Evolutionary conservation across 2,329 filamentous ascomycete genomes (phyloP).

Genomic region (Trichophyton schoenleinii): DNA sequence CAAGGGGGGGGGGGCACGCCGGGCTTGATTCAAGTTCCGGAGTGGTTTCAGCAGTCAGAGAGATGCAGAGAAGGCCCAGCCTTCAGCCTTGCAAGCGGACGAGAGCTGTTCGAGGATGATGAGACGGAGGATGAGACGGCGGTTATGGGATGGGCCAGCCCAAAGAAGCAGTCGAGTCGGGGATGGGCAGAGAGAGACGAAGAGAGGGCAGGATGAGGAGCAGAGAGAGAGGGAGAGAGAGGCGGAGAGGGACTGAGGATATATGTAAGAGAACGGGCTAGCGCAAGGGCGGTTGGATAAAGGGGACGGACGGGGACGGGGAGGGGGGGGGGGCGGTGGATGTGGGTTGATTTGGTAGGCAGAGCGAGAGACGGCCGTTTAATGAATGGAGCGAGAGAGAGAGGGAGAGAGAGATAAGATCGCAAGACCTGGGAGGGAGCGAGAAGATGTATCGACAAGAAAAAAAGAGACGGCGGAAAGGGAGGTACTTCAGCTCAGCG

Average conservation of each 20-base stretch:
- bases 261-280: conserved; percentile 6
- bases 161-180: conserved; percentile 8
- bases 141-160: conserved; percentile 13
- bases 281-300: background rate
- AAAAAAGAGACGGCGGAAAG: background rate
- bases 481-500: background rate
- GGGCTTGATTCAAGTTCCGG: background rate
- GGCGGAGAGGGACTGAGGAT: background rate
- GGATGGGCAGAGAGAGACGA: conserved; percentile 4
- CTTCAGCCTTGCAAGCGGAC: conserved; percentile 4
- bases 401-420: conserved; percentile 5
- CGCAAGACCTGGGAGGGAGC: background rate
- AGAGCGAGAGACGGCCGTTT: background rate
- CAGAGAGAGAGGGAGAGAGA: conserved; percentile 6
- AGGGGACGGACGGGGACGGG: too few relatives aligned
- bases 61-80: conserved; percentile 4
- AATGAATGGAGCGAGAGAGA: background rate
- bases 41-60: conserved; percentile 1
- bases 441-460: background rate
- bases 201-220: conserved; percentile 5
- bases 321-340: too few relatives aligned
- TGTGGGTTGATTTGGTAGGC: background rate
- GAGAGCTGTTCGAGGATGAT: conserved; percentile 8
- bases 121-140: conserved; percentile 10
- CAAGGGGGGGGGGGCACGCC: background rate